These are phyloP conservation scores for Aurinia saxatilis DNA, from an alignment of 345 rosid species.

Conservation along the genomic window DNA sequence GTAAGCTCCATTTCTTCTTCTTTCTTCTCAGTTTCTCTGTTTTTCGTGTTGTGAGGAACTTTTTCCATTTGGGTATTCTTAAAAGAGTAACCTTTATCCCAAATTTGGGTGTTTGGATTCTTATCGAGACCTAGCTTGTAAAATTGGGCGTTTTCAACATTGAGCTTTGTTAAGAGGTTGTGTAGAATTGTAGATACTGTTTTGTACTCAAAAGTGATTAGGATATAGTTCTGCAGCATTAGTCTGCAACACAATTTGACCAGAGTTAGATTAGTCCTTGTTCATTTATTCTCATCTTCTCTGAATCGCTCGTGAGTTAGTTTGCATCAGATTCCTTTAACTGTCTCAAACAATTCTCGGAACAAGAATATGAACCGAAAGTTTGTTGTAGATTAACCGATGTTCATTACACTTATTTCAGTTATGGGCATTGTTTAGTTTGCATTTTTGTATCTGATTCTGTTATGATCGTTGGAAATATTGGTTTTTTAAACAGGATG, in stretches of 20 bases:
- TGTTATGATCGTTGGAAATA: background rate
- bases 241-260: background rate
- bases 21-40: background rate
- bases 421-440: background rate
- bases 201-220: background rate
- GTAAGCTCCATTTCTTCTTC: background rate
- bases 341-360: no score
- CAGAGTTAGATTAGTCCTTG: background rate
- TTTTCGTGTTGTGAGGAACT: background rate
- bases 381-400: background rate
- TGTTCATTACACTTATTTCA: background rate
- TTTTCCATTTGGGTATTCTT: background rate
- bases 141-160: background rate
- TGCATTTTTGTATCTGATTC: background rate
- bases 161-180: background rate
- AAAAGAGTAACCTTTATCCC: background rate
- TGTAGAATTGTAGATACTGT: background rate
- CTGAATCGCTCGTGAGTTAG: background rate
- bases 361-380: no score
- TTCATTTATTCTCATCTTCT: background rate
- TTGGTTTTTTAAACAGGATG: constrained; percentile 41
- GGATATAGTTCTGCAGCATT: background rate
- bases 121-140: constrained; percentile 1
- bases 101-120: background rate
- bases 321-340: no score